A percentile compares a stretch with the other conserved stretches of the same genome.
These are phyloP conservation scores for Angophora floribunda DNA, from an alignment of 345 rosid genomes.

Conservation along the genomic window DNA sequence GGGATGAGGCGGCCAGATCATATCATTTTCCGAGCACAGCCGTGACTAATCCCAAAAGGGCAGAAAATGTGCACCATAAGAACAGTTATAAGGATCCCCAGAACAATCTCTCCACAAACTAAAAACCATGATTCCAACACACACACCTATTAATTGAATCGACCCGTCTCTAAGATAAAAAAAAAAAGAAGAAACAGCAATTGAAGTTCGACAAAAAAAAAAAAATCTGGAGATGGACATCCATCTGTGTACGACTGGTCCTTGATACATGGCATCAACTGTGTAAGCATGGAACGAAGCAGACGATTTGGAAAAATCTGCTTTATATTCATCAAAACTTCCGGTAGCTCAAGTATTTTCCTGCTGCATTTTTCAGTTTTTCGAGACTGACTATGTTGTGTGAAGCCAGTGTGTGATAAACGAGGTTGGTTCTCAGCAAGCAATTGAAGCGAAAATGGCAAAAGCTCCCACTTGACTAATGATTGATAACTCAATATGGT, in stretches of 20 bases:
- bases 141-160: neutral
- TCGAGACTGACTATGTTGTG: neutral
- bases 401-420: neutral
- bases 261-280: neutral
- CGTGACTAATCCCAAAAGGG: neutral
- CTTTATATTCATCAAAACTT: neutral
- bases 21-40: neutral
- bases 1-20: neutral
- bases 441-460: neutral
- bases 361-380: neutral
- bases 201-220: neutral
- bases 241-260: neutral
- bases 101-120: neutral
- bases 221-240: neutral
- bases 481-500: neutral
- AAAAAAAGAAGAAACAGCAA: neutral
- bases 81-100: neutral
- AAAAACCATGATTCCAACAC: neutral
- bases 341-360: neutral
- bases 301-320: neutral
- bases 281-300: neutral
- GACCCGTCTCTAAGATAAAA: neutral
- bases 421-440: neutral
- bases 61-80: neutral
- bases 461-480: neutral